Evolutionary conservation across 1,139 yeast species (phyloP), one percentile per base, ranked within the genome.

Genomic region (Zygosaccharomyces pseudobailii): DNA sequence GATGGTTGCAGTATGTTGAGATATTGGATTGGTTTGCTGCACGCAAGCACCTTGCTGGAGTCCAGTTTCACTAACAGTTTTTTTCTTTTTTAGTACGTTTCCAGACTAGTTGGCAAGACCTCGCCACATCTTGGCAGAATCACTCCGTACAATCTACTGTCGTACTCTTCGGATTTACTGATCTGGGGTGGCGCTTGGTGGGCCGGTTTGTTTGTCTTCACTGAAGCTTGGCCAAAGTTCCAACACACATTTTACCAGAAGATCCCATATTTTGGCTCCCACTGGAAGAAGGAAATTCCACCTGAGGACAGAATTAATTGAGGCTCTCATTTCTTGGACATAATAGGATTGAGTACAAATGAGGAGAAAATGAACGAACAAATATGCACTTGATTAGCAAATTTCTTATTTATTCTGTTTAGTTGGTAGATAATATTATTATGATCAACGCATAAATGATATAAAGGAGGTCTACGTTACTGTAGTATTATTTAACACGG

Each of bases 191-290:
- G 77, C 68, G 85, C 95, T 53, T 80, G 84, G 50, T 78, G 77
- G 51, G 79, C 75, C 43, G 95, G 81, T 59, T 74, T 85, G 51
- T 81, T 87, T 57, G 80, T 82, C 58, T 87, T 87, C 75, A 86
- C 95, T 59, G 96, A 89, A 72, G 87, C 94, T 68, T 82, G 90
- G 71, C 97, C 97, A 67, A 76, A 86, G 62, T 84, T 89, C 79
- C 88, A 86, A 74, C 70, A 78, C 56, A 84, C 90, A 55, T 78
- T 90, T 72, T 87, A 78, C 76, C 70, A 75, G 63, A 83, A 88
- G 75, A 80, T 89, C 54, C 97, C 97, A 56, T 64, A 70, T 69
- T 70, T 87, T 55, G 96, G 96, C 59, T 49, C 72, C 51, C 86
- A 84, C 76, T 49, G 52, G 52, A 30, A 30, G 36, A 45, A 49